Base-by-base conservation (phyloP, 441 rosid species). In the Eutrema salsugineum region DNA sequence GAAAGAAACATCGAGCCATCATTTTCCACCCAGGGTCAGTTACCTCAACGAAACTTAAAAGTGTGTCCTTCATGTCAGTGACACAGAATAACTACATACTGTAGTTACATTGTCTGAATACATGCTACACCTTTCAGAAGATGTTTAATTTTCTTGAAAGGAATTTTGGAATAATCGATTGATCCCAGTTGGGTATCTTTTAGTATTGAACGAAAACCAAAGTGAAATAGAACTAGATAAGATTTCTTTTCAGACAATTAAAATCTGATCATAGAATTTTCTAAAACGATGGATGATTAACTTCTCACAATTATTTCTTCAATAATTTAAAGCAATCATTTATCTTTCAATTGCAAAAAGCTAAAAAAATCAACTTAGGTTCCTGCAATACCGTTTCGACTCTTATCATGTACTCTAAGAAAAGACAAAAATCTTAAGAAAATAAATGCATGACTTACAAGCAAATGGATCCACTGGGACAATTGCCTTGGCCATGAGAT, bases 391-490 rank as follows among this genome's bases (percentile, higher is more conserved):
- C 10, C 1, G 10, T 57, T 32, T 30, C 0, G 39, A 72, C 12
- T 54, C 27, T 43, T 39, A 54, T 44, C 6, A 5, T 53, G 27
- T 16, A 22, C 48, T 22, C 36, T 8, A 30, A 43, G 22, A n/a
- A 57, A 27, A 22, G 17, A 43, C 6, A 65, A 32, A 32, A 30
- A 20, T 11, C 33, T 16, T 9, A 39, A 44, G 20, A 12, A 24
- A 15, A 19, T 40, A 66, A 72, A 56, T 35, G 64, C 54, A 56
- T 63, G 73, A 83, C 99, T 91, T 84, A 95, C 99, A 86, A 78
- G 86, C 98, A 92, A 75, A 86, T 32, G 59, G 96, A 87, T 80
- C 83, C 85, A 60, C 22, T 42, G 32, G 75, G 78, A 71, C 83
- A 80, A 69, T 68, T 82, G 30, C 58, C 81, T 47, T 57, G 76